Conservation (phyloP, 768 basidiomycete genomes). For the Tulasnella sp. region DNA sequence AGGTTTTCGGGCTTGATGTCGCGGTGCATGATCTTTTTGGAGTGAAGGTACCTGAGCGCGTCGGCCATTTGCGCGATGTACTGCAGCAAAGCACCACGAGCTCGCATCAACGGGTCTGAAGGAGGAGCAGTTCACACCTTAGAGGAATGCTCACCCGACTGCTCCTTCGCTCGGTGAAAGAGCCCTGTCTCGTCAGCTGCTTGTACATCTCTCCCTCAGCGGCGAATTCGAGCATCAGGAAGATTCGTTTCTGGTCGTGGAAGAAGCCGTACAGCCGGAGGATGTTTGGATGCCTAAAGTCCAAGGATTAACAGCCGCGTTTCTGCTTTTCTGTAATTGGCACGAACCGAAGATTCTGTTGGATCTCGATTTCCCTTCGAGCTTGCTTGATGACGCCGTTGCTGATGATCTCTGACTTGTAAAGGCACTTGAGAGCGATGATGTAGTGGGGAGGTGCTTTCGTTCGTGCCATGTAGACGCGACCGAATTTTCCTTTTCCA, state of each 20-base stretch:
- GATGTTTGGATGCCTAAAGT: constrained; percentile 83
- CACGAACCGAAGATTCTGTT: constrained; percentile 64
- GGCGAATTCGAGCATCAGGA: constrained; percentile 96
- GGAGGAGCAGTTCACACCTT: neutral
- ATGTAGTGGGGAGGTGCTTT: constrained; percentile 82
- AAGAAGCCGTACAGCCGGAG: constrained; percentile 94
- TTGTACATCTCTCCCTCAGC: constrained; percentile 96
- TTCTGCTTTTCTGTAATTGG: neutral
- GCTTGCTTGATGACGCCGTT: constrained; percentile 94
- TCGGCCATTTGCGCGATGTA: constrained; percentile 99
- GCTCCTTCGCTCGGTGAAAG: constrained; percentile 80
- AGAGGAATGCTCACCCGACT: constrained; percentile 32
- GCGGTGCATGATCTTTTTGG: constrained; percentile 95
- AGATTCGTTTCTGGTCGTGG: constrained; percentile 95
- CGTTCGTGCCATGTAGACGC: constrained; percentile 96
- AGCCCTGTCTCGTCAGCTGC: constrained; percentile 75
- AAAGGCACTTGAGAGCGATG: constrained; percentile 90
- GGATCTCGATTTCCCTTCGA: constrained; percentile 95
- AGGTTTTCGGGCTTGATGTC: constrained; percentile 99
- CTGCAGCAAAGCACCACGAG: constrained; percentile 22
- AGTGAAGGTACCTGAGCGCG: constrained; percentile 81
- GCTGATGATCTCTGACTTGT: constrained; percentile 91
- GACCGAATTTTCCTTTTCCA: constrained; percentile 98
- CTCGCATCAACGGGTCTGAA: neutral
- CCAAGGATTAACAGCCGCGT: neutral